Conservation (phyloP, 768 basidiomycete genomes). For the Tricholoma bakamatsutake region DNA sequence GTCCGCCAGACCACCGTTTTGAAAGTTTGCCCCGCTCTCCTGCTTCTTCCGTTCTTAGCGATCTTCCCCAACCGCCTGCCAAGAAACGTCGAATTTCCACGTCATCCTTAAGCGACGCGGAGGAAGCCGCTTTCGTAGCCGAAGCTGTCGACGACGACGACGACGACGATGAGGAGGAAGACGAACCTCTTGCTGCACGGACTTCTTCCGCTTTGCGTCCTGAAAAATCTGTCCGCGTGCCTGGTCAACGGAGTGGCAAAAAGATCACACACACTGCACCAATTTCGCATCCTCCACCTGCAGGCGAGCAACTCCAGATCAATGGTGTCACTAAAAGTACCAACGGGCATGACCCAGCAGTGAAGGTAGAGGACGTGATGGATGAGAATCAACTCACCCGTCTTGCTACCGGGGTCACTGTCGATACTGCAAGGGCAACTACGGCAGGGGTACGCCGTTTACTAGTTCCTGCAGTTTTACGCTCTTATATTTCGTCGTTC, state of each 20-base stretch:
- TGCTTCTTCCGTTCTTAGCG: constrained; percentile 46
- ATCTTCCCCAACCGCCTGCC: constrained; percentile 36
- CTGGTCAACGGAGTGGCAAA: constrained; percentile 26
- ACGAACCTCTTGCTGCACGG: constrained; percentile 48
- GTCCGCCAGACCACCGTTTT: constrained; percentile 21
- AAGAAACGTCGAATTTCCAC: constrained; percentile 51
- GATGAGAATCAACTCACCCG: constrained; percentile 72
- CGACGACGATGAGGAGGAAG: constrained; percentile 52
- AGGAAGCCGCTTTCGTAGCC: constrained; percentile 19
- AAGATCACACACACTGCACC: constrained; percentile 55
- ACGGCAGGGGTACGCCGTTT: constrained; percentile 40
- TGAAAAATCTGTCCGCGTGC: constrained; percentile 22
- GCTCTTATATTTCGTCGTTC: background rate
- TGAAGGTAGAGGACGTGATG: constrained; percentile 77
- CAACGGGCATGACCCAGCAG: constrained; percentile 41
- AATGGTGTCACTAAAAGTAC: constrained; percentile 38
- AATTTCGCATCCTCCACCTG: constrained; percentile 36
- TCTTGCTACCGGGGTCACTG: constrained; percentile 74
- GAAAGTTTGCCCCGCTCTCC: constrained; percentile 35
- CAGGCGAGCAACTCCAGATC: constrained; percentile 31
- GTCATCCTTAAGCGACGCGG: constrained; percentile 48
- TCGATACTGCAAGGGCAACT: constrained; percentile 50
- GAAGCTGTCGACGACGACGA: constrained; percentile 30
- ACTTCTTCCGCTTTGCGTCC: constrained; percentile 21
- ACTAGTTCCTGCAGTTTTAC: background rate